Percentiles rank a stretch among this genome's conserved stretches.
Conservation (phyloP, 2,329 filamentous ascomycete genomes). For the Fusarium equiseti region DNA sequence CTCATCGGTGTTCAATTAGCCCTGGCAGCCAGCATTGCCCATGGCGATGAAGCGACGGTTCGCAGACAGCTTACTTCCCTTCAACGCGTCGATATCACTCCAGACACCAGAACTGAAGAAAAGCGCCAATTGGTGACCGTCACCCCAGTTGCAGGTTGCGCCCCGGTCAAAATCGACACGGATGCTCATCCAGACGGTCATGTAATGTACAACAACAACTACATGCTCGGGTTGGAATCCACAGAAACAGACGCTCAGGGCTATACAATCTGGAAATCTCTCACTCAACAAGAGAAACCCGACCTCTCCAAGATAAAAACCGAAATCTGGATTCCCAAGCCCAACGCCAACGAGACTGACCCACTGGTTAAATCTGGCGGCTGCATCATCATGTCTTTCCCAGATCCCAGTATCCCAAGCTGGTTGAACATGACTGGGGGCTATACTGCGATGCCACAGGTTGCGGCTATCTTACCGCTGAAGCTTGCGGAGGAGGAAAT, state of each 20-base stretch:
- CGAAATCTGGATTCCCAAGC: constrained; percentile 7
- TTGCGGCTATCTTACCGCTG: constrained; percentile 11
- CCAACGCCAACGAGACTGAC: background rate
- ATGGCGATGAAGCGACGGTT: constrained; percentile 17
- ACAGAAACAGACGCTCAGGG: background rate
- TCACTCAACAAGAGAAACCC: background rate
- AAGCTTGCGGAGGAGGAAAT: background rate
- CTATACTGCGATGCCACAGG: background rate
- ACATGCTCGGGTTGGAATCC: background rate
- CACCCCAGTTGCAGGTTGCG: background rate
- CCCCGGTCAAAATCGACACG: background rate
- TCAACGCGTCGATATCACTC: fast-evolving
- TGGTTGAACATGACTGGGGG: background rate
- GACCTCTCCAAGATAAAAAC: background rate
- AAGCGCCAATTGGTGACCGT: background rate
- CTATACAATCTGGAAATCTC: background rate
- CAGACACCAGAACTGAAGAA: fast-evolving
- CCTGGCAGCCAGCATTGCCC: background rate
- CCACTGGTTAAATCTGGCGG: background rate
- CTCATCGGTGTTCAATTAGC: constrained; percentile 16
- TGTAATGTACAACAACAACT: background rate
- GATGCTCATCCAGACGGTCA: background rate
- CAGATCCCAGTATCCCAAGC: background rate
- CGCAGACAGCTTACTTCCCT: background rate
- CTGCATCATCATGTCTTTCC: constrained; percentile 10